phyloP scores from a whole-genome alignment of 2,329 filamentous ascomycete genomes.

The Exserohilum turcica region DNA sequence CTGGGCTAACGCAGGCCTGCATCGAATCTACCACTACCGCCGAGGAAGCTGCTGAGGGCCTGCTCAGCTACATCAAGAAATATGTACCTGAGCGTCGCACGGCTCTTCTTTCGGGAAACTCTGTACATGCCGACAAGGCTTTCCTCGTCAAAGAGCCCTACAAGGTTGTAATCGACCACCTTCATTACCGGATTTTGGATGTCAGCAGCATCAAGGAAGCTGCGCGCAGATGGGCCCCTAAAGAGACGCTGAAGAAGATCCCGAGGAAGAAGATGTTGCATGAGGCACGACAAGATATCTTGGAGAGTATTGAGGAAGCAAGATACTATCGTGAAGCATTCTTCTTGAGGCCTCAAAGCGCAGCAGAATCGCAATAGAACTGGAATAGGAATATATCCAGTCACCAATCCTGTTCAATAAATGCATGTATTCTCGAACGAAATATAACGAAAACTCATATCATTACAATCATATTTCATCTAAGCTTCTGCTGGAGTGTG shows the following conservation, averaged over 20 bases:
- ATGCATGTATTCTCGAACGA: neutral
- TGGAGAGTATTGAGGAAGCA: conserved; percentile 94
- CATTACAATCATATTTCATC: neutral
- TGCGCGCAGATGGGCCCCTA: conserved; percentile 75
- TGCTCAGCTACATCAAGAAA: conserved; percentile 78
- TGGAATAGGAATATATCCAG: neutral
- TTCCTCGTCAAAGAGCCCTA: conserved; percentile 81
- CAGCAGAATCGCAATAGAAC: neutral
- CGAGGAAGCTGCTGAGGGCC: conserved; percentile 69
- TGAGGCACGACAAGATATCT: conserved; percentile 83
- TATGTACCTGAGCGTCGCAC: conserved; percentile 69
- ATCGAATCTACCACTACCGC: conserved; percentile 74
- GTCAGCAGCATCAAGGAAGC: conserved; percentile 94
- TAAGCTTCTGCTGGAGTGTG: too few species aligned
- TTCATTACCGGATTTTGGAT: conserved; percentile 91
- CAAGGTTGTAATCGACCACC: conserved; percentile 70
- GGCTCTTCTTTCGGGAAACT: conserved; percentile 87
- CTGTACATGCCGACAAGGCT: conserved; percentile 83
- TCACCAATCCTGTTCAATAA: neutral
- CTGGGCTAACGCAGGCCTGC: conserved; percentile 80
- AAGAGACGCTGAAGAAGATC: conserved; percentile 63
- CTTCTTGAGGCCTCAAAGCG: conserved; percentile 53
- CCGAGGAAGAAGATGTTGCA: conserved; percentile 79
- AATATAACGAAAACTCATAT: neutral
- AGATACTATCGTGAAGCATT: conserved; percentile 76